Evolutionary conservation across 176 grass and related monocot genomes (phyloP).

Genomic region (Aegilops sharonensis): DNA sequence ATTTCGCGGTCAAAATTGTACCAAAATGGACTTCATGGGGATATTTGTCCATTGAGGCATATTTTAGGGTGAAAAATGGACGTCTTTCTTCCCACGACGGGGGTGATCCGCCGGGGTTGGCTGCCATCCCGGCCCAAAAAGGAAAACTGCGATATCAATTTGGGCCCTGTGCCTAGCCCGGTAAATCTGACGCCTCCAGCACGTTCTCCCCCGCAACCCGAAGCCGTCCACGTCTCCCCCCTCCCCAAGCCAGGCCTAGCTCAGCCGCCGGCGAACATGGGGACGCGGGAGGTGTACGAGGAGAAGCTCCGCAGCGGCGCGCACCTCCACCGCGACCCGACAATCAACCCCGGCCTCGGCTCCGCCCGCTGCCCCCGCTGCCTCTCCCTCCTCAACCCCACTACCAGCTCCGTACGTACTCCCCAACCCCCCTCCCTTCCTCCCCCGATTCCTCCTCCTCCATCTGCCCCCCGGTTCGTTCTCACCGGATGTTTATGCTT

Average conservation of each 20-base stretch:
- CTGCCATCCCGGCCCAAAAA: too few species aligned
- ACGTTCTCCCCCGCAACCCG: not conserved
- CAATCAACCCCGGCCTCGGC: conserved; percentile 82
- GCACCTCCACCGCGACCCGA: conserved; percentile 79
- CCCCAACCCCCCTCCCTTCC: not conserved
- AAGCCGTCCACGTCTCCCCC: not conserved
- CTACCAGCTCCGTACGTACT: conserved; percentile 30
- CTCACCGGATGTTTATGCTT: conserved; percentile 18
- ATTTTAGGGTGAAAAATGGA: too few species aligned
- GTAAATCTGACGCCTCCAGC: not conserved
- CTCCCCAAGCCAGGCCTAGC: not conserved
- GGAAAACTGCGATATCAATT: not conserved
- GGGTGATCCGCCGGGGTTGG: too few species aligned
- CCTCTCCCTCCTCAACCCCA: conserved; percentile 84
- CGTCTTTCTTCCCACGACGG: too few species aligned
- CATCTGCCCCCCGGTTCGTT: not conserved
- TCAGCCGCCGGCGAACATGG: conserved; percentile 40
- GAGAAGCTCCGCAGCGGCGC: conserved; percentile 90
- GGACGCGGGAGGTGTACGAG: conserved; percentile 95
- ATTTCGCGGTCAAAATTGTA: too few species aligned
- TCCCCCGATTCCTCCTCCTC: not conserved
- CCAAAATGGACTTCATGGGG: too few species aligned
- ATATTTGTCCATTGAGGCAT: too few species aligned
- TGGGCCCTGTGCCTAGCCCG: not conserved
- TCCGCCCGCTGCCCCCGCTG: conserved; percentile 79